A percentile compares a stretch with the other conserved stretches of the same genome.
Conservation (phyloP, 495 filamentous ascomycete species). For the Darksidea phi region DNA sequence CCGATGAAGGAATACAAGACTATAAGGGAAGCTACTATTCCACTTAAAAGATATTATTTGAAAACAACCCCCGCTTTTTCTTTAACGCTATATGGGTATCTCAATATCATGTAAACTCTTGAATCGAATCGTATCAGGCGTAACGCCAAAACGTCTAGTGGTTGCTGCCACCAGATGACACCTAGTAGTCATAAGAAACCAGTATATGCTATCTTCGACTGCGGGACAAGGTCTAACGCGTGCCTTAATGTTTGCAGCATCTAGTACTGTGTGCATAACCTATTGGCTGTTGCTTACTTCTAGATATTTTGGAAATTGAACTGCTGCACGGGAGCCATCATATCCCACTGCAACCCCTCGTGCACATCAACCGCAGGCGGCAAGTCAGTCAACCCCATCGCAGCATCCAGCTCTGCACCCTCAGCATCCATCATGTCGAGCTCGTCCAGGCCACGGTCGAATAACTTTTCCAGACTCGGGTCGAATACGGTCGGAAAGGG, state of each 20-base stretch:
- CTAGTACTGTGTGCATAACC: no score
- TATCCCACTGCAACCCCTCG: conserved; percentile 2
- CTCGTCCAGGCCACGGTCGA: not conserved
- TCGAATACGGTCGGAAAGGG: no score
- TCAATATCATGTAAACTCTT: not conserved
- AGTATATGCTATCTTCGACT: no score
- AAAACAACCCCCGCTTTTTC: no score
- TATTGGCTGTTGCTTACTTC: no score
- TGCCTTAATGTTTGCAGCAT: no score
- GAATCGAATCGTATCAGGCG: not conserved
- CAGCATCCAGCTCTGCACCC: conserved; percentile 17
- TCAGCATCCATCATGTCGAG: conserved; percentile 8
- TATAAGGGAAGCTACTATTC: no score
- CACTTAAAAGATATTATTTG: no score
- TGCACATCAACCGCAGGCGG: conserved; percentile 12
- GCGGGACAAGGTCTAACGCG: no score
- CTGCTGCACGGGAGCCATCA: not conserved
- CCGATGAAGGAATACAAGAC: no score
- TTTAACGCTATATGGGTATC: not conserved
- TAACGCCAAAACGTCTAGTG: not conserved
- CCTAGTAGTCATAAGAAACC: no score
- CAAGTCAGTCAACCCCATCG: conserved; percentile 14
- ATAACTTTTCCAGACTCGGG: no score
- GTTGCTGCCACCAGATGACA: not conserved
- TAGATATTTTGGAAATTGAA: not conserved